phyloP scores from a whole-genome alignment of 139 green algal genomes.

The Edaphochlamys debaryana region DNA sequence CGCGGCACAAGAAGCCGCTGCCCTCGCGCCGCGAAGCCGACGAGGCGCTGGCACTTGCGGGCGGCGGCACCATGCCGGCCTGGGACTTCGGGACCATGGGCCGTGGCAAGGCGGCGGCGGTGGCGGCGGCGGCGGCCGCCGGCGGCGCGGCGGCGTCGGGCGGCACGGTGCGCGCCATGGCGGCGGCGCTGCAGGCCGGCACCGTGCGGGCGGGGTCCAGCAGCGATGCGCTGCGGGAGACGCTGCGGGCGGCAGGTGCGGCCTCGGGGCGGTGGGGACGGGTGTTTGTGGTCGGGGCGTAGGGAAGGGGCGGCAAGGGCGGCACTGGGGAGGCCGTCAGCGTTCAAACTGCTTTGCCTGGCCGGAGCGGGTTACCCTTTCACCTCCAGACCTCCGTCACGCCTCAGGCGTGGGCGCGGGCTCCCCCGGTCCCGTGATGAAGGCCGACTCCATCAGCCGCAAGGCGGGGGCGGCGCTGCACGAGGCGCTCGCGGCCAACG shows the following conservation, averaged over 20 bases:
- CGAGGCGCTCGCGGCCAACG: conserved; percentile 10
- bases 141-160: neutral
- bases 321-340: neutral
- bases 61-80: conserved; percentile 45
- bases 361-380: too few species aligned
- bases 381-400: too few species aligned
- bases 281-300: too few species aligned
- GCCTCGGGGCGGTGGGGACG: too few species aligned
- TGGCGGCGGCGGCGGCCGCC: neutral
- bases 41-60: neutral
- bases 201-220: neutral
- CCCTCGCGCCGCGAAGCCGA: conserved; percentile 19
- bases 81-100: conserved; percentile 65
- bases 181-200: neutral
- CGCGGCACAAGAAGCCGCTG: conserved; percentile 34
- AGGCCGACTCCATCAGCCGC: neutral
- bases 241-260: neutral
- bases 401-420: too few species aligned
- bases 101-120: neutral
- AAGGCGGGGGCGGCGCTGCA: conserved; percentile 34
- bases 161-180: neutral
- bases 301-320: too few species aligned
- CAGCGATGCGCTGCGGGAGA: conserved; percentile 16
- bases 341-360: too few species aligned
- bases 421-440: too few species aligned